Conservation (phyloP, 352 stramenopile species). For the Phytophthora cajani region DNA sequence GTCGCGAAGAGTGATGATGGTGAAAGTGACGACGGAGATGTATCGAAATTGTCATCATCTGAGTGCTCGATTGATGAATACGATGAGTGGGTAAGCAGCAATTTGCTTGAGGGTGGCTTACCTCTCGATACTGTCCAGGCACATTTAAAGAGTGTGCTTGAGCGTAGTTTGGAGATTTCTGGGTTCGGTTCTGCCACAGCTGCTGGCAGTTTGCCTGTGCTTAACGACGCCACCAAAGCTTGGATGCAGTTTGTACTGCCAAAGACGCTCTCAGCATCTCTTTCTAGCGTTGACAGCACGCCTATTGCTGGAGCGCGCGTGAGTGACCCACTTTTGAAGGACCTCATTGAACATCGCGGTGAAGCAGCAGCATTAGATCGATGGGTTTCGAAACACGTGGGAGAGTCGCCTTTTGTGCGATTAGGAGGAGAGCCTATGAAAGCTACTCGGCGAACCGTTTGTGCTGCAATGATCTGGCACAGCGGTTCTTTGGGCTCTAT, state of each 20-base stretch:
- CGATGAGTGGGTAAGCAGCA: slow-evolving; percentile 81
- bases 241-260: slow-evolving; percentile 73
- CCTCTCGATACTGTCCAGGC: slow-evolving; percentile 59
- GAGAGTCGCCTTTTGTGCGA: slow-evolving; percentile 83
- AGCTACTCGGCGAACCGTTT: slow-evolving; percentile 82
- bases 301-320: slow-evolving; percentile 19
- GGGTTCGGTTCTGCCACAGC: slow-evolving; percentile 35
- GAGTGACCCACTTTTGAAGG: slow-evolving; percentile 61
- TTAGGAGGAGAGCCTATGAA: slow-evolving; percentile 88
- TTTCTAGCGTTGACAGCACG: slow-evolving; percentile 31
- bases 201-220: slow-evolving; percentile 35
- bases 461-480: slow-evolving; percentile 91
- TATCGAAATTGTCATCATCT: slow-evolving; percentile 53
- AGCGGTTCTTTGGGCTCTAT: slow-evolving; percentile 74
- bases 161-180: slow-evolving; percentile 53
- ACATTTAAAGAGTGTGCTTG: slow-evolving; percentile 71
- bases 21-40: slow-evolving; percentile 37
- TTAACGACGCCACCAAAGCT: slow-evolving; percentile 54
- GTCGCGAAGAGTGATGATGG: slow-evolving; percentile 44
- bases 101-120: slow-evolving; percentile 77
- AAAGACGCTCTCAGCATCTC: slow-evolving; percentile 49
- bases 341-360: slow-evolving; percentile 71
- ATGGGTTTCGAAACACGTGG: slow-evolving; percentile 85
- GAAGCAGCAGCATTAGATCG: slow-evolving; percentile 68
- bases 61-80: slow-evolving; percentile 84